Percentiles rank a stretch among this genome's conserved stretches.
These are phyloP conservation scores for Solanum chaucha DNA, from an alignment of 257 asterid species.

Conservation along the genomic window DNA sequence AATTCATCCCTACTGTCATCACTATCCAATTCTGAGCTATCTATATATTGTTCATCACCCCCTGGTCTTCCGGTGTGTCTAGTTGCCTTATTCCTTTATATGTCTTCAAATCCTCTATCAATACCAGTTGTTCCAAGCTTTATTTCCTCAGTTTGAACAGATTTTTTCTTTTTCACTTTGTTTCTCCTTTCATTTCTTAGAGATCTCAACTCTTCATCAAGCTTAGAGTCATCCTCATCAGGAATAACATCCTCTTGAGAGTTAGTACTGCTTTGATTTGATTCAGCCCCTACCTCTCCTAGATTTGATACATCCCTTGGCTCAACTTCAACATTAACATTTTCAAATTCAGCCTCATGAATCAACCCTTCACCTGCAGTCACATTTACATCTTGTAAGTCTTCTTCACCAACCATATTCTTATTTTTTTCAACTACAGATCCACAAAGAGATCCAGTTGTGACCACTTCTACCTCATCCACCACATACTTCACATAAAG, in stretches of 20 bases:
- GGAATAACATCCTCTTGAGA: background rate
- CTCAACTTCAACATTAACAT: background rate
- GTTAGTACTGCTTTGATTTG: too few species aligned
- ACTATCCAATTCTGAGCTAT: background rate
- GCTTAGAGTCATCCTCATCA: background rate
- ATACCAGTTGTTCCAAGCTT: background rate
- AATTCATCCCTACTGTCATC: too few species aligned
- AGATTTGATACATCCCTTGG: background rate
- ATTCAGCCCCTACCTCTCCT: background rate
- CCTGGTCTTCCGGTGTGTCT: background rate
- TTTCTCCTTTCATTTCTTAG: background rate
- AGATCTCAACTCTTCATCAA: background rate
- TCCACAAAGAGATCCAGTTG: too few species aligned
- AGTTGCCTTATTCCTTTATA: too few species aligned
- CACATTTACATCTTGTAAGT: background rate
- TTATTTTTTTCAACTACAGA: too few species aligned
- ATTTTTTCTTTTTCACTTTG: too few species aligned
- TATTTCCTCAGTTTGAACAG: too few species aligned
- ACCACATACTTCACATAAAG: too few species aligned
- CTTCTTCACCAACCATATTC: too few species aligned
- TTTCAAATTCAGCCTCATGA: background rate
- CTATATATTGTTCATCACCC: too few species aligned
- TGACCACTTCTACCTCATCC: too few species aligned
- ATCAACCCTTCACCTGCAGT: background rate
- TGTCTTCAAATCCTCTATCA: background rate